Percentiles rank a stretch among this genome's conserved stretches.
Conservation (phyloP, 192 early-diverging fungal genomes). For the Coemansia sp. region DNA sequence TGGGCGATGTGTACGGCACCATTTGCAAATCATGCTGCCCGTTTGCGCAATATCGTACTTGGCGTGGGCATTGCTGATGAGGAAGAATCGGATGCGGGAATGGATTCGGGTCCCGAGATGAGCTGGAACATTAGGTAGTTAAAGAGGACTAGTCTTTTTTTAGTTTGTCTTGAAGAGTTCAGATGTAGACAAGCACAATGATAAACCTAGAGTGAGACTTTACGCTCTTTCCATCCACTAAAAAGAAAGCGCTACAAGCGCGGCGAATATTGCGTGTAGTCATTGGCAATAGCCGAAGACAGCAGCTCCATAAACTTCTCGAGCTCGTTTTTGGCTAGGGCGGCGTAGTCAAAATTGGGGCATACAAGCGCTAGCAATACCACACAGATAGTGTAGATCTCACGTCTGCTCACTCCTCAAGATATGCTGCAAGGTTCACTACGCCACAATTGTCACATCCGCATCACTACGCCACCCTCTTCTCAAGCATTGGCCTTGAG, state of each 20-base stretch:
- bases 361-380: neutral
- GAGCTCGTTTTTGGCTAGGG: neutral
- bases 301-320: neutral
- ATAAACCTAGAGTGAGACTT: neutral
- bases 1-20: neutral
- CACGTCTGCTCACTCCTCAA: too few species aligned
- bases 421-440: neutral
- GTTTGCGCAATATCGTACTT: neutral
- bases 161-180: neutral
- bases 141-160: neutral
- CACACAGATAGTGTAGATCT: neutral
- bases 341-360: neutral
- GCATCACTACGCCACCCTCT: neutral
- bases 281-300: neutral
- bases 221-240: neutral
- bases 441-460: neutral
- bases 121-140: neutral
- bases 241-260: neutral
- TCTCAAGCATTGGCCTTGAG: neutral
- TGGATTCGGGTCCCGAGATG: neutral
- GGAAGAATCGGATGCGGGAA: neutral
- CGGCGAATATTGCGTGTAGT: neutral
- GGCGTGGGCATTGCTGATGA: neutral
- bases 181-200: neutral
- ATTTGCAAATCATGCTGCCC: neutral